Evolutionary conservation across 768 basidiomycete species (phyloP).

Genomic region (Hemileccinum impolitum): DNA sequence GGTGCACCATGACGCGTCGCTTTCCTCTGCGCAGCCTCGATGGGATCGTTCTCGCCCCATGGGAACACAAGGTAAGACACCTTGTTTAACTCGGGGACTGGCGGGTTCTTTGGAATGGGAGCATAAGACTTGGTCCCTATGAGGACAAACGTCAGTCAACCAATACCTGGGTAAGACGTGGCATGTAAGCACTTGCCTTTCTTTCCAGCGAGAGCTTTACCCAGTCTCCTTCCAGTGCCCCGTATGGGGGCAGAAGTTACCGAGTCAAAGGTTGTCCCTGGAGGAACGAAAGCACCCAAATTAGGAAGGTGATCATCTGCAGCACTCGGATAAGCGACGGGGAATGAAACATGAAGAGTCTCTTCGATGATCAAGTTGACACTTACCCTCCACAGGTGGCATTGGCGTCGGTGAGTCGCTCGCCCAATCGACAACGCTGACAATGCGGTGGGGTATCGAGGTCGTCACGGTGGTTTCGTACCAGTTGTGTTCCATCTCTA

Average conservation of each 20-base stretch:
- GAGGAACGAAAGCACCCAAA: conserved; percentile 24
- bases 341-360: background rate
- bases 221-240: conserved; percentile 7
- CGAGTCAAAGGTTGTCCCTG: conserved; percentile 18
- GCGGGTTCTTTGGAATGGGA: conserved; percentile 10
- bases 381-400: conserved; percentile 13
- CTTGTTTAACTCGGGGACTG: conserved; percentile 22
- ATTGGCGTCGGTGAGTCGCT: conserved; percentile 62
- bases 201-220: conserved; percentile 13
- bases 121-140: conserved; percentile 8
- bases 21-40: conserved; percentile 38
- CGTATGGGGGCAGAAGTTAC: conserved; percentile 1
- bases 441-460: conserved; percentile 66
- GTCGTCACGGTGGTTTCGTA: conserved; percentile 88
- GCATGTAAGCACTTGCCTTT: conserved; percentile 6
- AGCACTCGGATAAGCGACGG: background rate
- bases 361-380: background rate
- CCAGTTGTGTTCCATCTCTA: conserved; percentile 95
- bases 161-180: background rate
- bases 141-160: background rate
- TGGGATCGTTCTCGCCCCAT: conserved; percentile 87
- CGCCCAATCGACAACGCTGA: conserved; percentile 94
- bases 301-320: conserved; percentile 22
- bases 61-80: conserved; percentile 67
- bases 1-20: conserved; percentile 11